A percentile compares a stretch with the other conserved stretches of the same genome.
Evolutionary conservation across 139 green algal genomes (phyloP).

Genomic region (Volvox africanus): DNA sequence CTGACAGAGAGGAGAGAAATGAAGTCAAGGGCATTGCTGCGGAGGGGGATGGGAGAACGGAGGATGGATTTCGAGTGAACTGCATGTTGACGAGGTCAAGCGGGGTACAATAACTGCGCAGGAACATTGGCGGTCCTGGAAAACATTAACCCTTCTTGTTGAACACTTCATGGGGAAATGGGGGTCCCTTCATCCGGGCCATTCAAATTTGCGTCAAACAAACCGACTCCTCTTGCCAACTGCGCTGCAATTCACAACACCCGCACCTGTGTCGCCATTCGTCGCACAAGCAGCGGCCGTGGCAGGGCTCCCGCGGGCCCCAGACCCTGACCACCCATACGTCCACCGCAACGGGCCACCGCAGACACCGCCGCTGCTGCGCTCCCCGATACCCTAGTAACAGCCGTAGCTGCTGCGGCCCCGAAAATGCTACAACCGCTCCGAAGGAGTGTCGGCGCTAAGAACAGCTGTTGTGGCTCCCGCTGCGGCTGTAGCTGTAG

Average conservation of each 20-base stretch:
- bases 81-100: no score
- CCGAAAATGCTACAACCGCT: background rate
- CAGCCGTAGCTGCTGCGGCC: background rate
- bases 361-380: background rate
- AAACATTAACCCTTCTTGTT: no score
- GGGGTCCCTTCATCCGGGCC: no score
- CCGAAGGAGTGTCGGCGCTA: background rate
- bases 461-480: background rate
- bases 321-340: background rate
- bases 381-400: background rate
- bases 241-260: background rate
- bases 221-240: no score
- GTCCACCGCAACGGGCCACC: background rate
- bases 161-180: no score
- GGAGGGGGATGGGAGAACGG: no score
- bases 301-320: background rate
- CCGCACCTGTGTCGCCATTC: constrained; percentile 3
- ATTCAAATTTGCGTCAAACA: no score
- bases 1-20: no score
- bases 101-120: no score
- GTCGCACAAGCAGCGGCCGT: background rate
- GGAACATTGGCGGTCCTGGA: no score
- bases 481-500: background rate
- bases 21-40: no score
- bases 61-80: no score